Conservation (phyloP, 192 early-diverging fungal species). For the Coemansia sp. region DNA sequence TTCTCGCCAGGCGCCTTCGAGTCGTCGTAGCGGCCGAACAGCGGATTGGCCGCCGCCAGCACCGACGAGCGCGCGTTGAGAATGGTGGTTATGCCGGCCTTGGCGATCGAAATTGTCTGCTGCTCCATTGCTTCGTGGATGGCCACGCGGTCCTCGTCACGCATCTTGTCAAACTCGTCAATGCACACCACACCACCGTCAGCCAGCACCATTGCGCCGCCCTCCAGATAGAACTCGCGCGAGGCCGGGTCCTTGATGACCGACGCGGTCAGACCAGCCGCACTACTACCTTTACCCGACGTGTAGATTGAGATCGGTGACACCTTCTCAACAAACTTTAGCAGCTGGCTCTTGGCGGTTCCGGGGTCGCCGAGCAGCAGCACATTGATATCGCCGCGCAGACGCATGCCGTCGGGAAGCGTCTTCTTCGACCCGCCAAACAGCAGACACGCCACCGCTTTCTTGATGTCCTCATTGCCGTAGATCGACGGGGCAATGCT, state of each 20-base stretch:
- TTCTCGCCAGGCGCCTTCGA: conserved; percentile 98
- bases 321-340: conserved; percentile 98
- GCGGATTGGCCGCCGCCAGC: conserved; percentile 95
- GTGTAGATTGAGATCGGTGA: conserved; percentile 99
- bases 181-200: conserved; percentile 99
- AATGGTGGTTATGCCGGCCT: conserved; percentile 99
- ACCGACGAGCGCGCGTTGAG: conserved; percentile 96
- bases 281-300: conserved; percentile 97
- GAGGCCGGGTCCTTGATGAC: conserved; percentile 89
- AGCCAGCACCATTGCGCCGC: conserved; percentile 98
- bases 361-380: conserved; percentile 96
- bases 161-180: conserved; percentile 99
- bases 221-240: conserved; percentile 96
- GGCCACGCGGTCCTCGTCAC: conserved; percentile 97
- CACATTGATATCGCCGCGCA: conserved; percentile 98
- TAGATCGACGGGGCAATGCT: conserved; percentile 98
- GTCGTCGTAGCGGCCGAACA: conserved; percentile 98
- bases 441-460: conserved; percentile 88
- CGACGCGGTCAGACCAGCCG: conserved; percentile 97
- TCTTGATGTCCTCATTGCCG: conserved; percentile 96
- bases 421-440: conserved; percentile 96
- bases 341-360: conserved; percentile 95
- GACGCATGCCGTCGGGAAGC: conserved; percentile 92
- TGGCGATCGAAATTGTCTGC: conserved; percentile 99
- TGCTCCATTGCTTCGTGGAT: conserved; percentile 99